Base-by-base conservation (phyloP, 1,284 basidiomycete genomes). In the Rhodofomes roseus region DNA sequence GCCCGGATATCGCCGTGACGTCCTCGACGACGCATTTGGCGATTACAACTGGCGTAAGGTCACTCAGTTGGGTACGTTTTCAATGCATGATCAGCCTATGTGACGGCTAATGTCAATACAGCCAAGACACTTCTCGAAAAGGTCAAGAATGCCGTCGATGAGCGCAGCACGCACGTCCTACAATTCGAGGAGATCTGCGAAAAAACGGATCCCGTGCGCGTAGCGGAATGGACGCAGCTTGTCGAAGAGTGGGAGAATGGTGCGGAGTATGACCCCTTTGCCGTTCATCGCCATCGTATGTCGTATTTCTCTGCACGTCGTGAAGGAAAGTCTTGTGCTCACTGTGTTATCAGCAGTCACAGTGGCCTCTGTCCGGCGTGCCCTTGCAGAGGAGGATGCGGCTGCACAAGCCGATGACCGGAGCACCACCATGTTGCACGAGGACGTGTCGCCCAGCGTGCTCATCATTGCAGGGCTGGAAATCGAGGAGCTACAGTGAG, bases 41-140 rank as follows among this genome's bases (percentile, higher is more conserved):
- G 41, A 46, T 18, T 44, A 46, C 43, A 56, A 56, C 41, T 56
- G 55, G 55, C 27, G 55, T 2, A 56, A 56, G 43, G 39, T 50
- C 4, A 29, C 14, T 14, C 22, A 48, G 14, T 20, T 56, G 8
- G 27, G 55, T 56, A n/a, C 18, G 55, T 41, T 2, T 27, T 14
- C 9, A 4, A 1, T 20, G 12, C 20, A 2, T 1, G 4, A n/a
- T 23, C 27, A 2, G 22, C 20, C 20, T 23, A 14, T 41, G 4
- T 41, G 7, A 11, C 11, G n/a, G 8, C 37, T 25, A 23, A 39
- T 34, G 4, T 25, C 18, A 9, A 5, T 41, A 7, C 6, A 55
- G 54, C 54, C 2, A 40, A 36, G 25, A 55, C 54, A 11, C 37
- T 55, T 2, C 54, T 55, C 20, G n/a, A 41, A 18, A 55, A 29